Evolutionary conservation across 129 eudicot genomes (phyloP), one percentile per base, ranked within the genome.

Genomic region (Smallanthus sonchifolius): DNA sequence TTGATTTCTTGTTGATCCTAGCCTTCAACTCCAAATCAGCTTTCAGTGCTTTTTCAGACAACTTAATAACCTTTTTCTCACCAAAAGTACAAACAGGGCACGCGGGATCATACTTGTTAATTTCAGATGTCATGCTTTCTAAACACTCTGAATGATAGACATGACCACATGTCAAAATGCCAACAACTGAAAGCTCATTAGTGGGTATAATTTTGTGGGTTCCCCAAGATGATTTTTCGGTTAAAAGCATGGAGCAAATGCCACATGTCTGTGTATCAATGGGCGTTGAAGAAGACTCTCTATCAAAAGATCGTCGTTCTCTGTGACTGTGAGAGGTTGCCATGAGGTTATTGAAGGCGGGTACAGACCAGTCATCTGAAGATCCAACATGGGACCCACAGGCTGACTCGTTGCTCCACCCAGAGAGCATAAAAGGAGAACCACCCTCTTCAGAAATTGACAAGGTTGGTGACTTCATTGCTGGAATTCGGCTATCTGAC

Each of bases 71-170:
- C 78, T 85, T 87, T 72, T 95, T 95, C 77, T 85, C 99, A 69
- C 99, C 99, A 69, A 82, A 81, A 38, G 99, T 91, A 85, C 99
- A 95, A 65, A 95, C 89, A 4, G 99, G 99, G 67, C 99, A 95
- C 10, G 87, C 77, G 2, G 99, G 99, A 73, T 95, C 99, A 70
- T 86, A 88, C 86, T 95, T 95, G 83, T 82, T 87, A 13, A 85
- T 65, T 34, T 95, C 99, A 16, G 88, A 86, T 5, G 99, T 95
- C 91, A 91, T 91, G 61, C 73, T 72, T 75, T 95, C 99, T 79
- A 95, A 79, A 78, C 99, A 95, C 55, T 95, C 99, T 14, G 96
- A 87, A 81, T 95, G 99, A 77, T 91, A 95, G 16, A 82, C 99
- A 76, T 95, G 99, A 42, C 97, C 97, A 72, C 96, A 95, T 17